Evolutionary conservation across 306 rosid genomes (phyloP).

Genomic region (Clitoria ternatea): DNA sequence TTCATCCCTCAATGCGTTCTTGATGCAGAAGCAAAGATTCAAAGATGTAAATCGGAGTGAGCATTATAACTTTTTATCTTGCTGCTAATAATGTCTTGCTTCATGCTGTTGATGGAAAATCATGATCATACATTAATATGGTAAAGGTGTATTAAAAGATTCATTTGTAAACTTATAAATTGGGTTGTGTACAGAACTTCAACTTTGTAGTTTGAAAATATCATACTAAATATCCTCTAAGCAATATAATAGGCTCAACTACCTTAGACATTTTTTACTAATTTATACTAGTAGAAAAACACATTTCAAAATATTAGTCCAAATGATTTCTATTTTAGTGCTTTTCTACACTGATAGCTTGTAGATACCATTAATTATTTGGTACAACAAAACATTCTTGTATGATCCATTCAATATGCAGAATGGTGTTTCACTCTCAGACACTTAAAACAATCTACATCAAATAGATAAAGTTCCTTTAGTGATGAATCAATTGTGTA

Average conservation of each 20-base stretch:
- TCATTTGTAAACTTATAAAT: neutral
- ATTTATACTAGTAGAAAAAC: neutral
- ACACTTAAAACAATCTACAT: neutral
- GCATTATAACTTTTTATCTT: slow-evolving; percentile 8
- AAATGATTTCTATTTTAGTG: neutral
- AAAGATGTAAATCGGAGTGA: slow-evolving; percentile 53
- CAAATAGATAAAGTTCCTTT: neutral
- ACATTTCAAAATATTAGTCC: neutral
- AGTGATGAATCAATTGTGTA: neutral
- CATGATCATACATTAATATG: neutral
- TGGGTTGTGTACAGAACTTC: neutral
- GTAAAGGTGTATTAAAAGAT: neutral
- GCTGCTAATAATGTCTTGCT: neutral
- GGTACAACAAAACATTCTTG: neutral
- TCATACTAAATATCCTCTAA: neutral
- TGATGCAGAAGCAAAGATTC: slow-evolving; percentile 63
- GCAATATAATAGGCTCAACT: neutral
- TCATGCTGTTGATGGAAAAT: neutral
- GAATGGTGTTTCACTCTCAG: neutral
- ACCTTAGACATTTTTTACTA: neutral
- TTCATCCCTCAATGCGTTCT: slow-evolving; percentile 70
- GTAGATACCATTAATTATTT: neutral
- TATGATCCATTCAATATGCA: neutral
- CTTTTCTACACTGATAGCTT: neutral
- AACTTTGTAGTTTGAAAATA: neutral